Conservation (phyloP, 257 asterid species). For the Fraxinus anomala region DNA sequence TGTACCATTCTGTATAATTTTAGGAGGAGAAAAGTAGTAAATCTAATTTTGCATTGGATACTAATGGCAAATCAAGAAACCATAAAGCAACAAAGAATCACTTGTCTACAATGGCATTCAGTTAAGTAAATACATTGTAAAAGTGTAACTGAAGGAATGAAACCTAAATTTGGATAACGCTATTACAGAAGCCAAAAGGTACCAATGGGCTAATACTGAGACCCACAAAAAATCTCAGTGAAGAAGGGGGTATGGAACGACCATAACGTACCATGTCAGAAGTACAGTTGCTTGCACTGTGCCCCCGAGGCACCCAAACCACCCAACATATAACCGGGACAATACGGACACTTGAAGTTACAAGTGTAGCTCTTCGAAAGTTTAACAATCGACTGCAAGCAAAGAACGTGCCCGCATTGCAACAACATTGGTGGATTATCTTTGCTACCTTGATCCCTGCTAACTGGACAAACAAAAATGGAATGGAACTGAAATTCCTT, state of each 20-base stretch:
- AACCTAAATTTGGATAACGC: not conserved
- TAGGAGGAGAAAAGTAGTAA: not conserved
- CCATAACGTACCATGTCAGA: slow-evolving; percentile 9
- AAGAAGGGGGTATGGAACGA: no score
- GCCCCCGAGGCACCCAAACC: slow-evolving; percentile 27
- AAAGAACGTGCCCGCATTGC: slow-evolving; percentile 69
- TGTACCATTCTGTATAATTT: not conserved
- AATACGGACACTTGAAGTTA: slow-evolving; percentile 56
- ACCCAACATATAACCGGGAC: slow-evolving; percentile 33
- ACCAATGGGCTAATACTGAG: not conserved
- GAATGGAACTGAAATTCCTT: slow-evolving; percentile 65
- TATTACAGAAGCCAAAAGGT: not conserved
- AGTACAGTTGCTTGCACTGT: slow-evolving; percentile 32
- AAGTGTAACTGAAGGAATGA: not conserved
- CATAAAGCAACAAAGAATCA: not conserved
- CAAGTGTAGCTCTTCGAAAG: slow-evolving; percentile 40
- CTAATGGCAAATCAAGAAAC: not conserved
- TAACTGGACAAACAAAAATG: slow-evolving; percentile 67
- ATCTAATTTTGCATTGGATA: not conserved
- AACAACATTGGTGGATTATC: slow-evolving; percentile 66
- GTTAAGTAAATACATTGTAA: not conserved
- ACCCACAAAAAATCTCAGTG: not conserved
- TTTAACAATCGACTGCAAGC: slow-evolving; percentile 53
- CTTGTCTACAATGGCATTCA: not conserved
- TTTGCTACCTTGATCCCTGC: slow-evolving; percentile 46